Percentiles rank a stretch among this genome's conserved stretches.
Evolutionary conservation across 2,329 filamentous ascomycete genomes (phyloP).

Genomic region (Escovopsis weberi): DNA sequence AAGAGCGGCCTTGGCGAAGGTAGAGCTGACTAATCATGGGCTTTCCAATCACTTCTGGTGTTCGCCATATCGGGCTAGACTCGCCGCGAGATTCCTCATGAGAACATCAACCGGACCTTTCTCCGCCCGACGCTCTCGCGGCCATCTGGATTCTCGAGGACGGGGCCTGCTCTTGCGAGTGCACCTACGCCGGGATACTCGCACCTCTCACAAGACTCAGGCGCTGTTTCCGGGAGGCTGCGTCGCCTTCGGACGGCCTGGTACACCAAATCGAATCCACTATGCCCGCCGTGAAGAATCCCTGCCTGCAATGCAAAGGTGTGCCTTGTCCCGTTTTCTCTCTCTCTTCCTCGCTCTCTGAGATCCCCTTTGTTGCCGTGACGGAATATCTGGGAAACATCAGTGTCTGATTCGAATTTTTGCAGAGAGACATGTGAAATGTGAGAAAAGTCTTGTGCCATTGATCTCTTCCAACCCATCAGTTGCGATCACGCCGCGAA

Average conservation of each 20-base stretch:
- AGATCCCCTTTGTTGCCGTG: not conserved
- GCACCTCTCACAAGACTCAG: not conserved
- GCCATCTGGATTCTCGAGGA: too few relatives aligned
- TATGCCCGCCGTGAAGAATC: conserved; percentile 20
- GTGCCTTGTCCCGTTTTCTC: not conserved
- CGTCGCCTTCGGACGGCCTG: too few relatives aligned
- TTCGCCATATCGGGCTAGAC: not conserved
- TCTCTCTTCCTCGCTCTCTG: not conserved
- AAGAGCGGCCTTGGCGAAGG: not conserved
- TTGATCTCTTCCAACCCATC: too few relatives aligned
- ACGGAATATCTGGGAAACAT: too few relatives aligned
- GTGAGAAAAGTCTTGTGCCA: conserved; percentile 9
- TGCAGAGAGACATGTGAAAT: conserved; percentile 22
- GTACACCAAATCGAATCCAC: not conserved
- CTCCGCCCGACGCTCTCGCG: too few relatives aligned
- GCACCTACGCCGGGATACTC: not conserved
- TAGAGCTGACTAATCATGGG: not conserved
- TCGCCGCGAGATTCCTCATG: not conserved
- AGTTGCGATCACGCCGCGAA: too few relatives aligned
- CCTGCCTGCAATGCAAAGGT: conserved; percentile 23
- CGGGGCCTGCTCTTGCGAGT: not conserved
- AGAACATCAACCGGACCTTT: too few relatives aligned
- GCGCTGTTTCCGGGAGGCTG: too few relatives aligned
- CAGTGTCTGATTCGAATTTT: too few relatives aligned
- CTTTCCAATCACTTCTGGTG: too few relatives aligned